phyloP scores from a whole-genome alignment of 2,329 filamentous ascomycete genomes.

The Arthroderma sp. region DNA sequence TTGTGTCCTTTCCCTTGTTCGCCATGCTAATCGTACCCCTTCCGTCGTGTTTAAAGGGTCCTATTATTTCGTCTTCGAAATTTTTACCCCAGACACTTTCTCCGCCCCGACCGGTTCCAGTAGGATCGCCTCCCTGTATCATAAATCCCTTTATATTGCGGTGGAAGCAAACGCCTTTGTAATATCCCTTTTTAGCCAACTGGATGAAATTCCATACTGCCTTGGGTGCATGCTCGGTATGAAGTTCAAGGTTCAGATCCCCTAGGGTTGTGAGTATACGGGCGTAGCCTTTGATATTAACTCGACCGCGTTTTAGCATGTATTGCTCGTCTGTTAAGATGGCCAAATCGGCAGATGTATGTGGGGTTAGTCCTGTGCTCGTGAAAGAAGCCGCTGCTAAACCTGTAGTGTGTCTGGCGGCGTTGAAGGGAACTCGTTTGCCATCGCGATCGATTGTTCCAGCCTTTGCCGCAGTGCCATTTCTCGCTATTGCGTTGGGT shows the following conservation, averaged over 20 bases:
- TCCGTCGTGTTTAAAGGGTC: constrained; percentile 67
- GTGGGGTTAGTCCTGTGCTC: constrained; percentile 81
- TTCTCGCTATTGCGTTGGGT: constrained; percentile 6
- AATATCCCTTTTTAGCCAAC: constrained; percentile 79
- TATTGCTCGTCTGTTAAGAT: constrained; percentile 88
- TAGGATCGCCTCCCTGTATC: constrained; percentile 93
- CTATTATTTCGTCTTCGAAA: constrained; percentile 87
- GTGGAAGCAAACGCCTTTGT: constrained; percentile 72
- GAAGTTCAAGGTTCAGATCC: constrained; percentile 74
- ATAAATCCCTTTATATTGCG: constrained; percentile 93
- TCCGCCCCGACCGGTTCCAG: constrained; percentile 83
- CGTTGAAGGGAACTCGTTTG: constrained; percentile 55
- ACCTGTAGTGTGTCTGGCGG: constrained; percentile 80
- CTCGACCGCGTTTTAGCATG: constrained; percentile 78
- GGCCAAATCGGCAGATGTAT: constrained; percentile 77
- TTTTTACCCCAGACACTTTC: constrained; percentile 86
- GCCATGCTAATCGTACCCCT: constrained; percentile 85
- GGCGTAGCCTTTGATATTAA: constrained; percentile 84
- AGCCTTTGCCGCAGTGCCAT: constrained; percentile 13
- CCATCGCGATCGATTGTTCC: constrained; percentile 13
- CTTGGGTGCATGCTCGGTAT: constrained; percentile 79
- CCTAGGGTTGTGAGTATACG: constrained; percentile 78
- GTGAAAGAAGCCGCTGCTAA: constrained; percentile 88
- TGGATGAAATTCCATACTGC: constrained; percentile 96
- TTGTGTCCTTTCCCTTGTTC: constrained; percentile 97